Evolutionary conservation across 1,139 yeast species (phyloP), one percentile per base, ranked within the genome.

Genomic region (Candida freyschussii): DNA sequence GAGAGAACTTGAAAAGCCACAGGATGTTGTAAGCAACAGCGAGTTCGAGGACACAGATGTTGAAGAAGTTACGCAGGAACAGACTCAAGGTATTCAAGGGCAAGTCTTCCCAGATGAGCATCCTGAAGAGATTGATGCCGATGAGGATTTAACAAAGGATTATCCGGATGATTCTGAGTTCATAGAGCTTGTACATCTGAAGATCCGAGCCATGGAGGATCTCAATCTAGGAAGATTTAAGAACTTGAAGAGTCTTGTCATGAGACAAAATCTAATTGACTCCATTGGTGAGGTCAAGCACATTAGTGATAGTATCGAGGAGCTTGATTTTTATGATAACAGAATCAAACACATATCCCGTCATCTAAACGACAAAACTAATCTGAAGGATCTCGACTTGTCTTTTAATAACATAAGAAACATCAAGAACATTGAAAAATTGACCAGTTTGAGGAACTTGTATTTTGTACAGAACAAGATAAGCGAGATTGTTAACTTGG

Each of bases 381-480:
- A 75, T 17, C 60, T 91, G 51, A 69, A 59, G 37, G 70, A 59
- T 34, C 65, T 93, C 45, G 99, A 93, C 57, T 66, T 93, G 21
- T 84, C 96, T 24, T 93, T 91, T 63, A 93, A 93, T 61, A 84
- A 81, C 53, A 85, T 93, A 53, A 81, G 83, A 51, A 84, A 81
- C 56, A 83, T 93, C 50, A 85, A 85, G 61, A 85, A 89, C 55
- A 48, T 91, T 26, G 85, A 78, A 27, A 67, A 73, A 4, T 63
- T 89, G 47, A 63, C 62, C 1, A 65, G 79, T 6, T 60, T 93
- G 45, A 75, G 74, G 45, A 75, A 82, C 42, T 56, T 93, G 27
- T 93, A 77, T 54, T 75, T 91, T 57, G 95, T 93, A 26, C 97
- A 91, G 54, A 93, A 93, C 57, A 84, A 77, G 53, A 86, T 93